Evolutionary conservation across 164 flowering plant genomes (phyloP).

Genomic region (Aristolochia californica): DNA sequence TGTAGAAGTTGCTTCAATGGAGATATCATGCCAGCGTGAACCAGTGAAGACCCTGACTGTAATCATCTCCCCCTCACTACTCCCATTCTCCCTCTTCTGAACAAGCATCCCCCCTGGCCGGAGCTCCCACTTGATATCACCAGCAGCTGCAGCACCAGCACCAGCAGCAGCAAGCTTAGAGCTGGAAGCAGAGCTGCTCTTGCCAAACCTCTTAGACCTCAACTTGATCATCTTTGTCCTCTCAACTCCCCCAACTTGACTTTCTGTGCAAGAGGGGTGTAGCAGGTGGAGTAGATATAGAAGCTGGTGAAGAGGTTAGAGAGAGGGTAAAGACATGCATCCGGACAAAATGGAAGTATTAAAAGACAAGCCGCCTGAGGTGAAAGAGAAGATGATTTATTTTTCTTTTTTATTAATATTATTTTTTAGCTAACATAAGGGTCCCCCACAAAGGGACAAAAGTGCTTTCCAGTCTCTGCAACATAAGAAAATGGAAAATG

Average conservation of each 20-base stretch:
- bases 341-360: conserved; percentile 12
- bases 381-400: background rate
- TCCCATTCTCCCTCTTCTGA: conserved; percentile 55
- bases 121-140: conserved; percentile 71
- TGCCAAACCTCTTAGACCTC: conserved; percentile 49
- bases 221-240: conserved; percentile 41
- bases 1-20: conserved; percentile 69
- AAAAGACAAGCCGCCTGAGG: conserved; percentile 8
- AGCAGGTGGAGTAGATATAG: conserved; percentile 16
- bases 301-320: conserved; percentile 1
- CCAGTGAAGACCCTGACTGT: conserved; percentile 51
- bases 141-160: conserved; percentile 5
- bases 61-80: conserved; percentile 33
- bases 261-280: background rate
- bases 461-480: background rate
- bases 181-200: conserved; percentile 30
- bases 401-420: no score
- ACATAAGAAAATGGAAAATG: background rate
- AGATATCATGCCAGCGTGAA: conserved; percentile 54
- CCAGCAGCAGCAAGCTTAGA: conserved; percentile 5
- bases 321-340: conserved; percentile 1
- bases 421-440: no score
- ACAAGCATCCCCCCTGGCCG: conserved; percentile 93
- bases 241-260: background rate
- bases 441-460: background rate